phyloP scores from a whole-genome alignment of 2,329 filamentous ascomycete species.

The Teratosphaeria epicoccoides region DNA sequence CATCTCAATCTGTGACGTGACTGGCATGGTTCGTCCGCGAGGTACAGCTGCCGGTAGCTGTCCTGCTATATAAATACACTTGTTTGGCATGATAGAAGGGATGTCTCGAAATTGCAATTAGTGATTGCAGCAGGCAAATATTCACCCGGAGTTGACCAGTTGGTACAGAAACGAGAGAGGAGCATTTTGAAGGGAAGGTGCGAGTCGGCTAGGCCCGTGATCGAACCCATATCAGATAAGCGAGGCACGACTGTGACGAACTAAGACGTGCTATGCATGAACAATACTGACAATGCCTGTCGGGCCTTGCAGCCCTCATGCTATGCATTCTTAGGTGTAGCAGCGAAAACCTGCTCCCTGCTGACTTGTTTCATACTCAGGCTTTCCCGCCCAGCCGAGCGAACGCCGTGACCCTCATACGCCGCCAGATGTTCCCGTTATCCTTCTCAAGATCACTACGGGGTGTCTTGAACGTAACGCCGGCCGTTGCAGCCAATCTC shows the following conservation, averaged over 20 bases:
- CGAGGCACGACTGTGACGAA: not conserved
- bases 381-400: slow-evolving; percentile 1
- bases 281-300: not conserved
- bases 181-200: not conserved
- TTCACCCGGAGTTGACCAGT: not conserved
- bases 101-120: too few relatives aligned
- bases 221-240: not conserved
- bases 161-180: not conserved
- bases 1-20: not conserved
- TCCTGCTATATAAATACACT: too few relatives aligned
- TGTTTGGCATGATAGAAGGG: too few relatives aligned
- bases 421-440: slow-evolving; percentile 12
- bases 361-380: not conserved
- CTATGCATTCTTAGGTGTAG: not conserved
- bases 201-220: not conserved
- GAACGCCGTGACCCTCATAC: slow-evolving; percentile 13
- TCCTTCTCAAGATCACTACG: slow-evolving; percentile 6
- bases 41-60: too few relatives aligned
- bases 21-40: too few relatives aligned
- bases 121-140: not conserved
- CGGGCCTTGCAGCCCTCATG: not conserved
- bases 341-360: not conserved
- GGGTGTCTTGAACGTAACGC: slow-evolving; percentile 8
- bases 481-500: slow-evolving; percentile 6
- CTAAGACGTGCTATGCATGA: not conserved